Evolutionary conservation across 2,329 filamentous ascomycete genomes (phyloP).

Genomic region (Ascochyta lentis): DNA sequence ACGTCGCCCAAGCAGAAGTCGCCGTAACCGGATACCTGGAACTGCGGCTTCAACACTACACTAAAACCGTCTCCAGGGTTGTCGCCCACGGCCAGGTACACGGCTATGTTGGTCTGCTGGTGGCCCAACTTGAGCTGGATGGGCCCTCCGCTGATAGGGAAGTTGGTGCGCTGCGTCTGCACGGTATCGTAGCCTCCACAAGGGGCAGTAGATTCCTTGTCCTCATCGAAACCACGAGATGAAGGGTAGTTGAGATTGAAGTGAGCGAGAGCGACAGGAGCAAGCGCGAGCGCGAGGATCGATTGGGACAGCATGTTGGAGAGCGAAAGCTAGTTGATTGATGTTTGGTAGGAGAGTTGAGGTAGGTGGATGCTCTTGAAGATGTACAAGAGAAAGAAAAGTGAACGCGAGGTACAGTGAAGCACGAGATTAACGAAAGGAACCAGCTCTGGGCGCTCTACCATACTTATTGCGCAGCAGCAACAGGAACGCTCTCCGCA

Average conservation of each 20-base stretch:
- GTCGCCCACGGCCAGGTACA: slow-evolving; percentile 61
- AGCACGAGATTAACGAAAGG: slow-evolving; percentile 1
- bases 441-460: slow-evolving; percentile 21
- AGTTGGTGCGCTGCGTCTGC: slow-evolving; percentile 54
- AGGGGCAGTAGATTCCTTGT: slow-evolving; percentile 55
- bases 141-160: slow-evolving; percentile 59
- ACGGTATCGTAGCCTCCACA: slow-evolving; percentile 60
- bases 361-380: not conserved
- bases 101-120: slow-evolving; percentile 58
- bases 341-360: not conserved
- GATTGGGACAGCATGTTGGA: slow-evolving; percentile 42
- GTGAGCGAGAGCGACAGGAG: slow-evolving; percentile 60
- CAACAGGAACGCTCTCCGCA: slow-evolving; percentile 22
- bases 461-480: slow-evolving; percentile 39
- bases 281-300: slow-evolving; percentile 50
- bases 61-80: slow-evolving; percentile 69
- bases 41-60: slow-evolving; percentile 67
- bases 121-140: slow-evolving; percentile 62
- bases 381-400: not conserved
- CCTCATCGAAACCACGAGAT: slow-evolving; percentile 57
- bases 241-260: slow-evolving; percentile 62
- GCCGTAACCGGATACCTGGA: slow-evolving; percentile 67
- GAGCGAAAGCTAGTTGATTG: slow-evolving; percentile 2
- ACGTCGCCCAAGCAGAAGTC: slow-evolving; percentile 71
- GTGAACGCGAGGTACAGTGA: slow-evolving; percentile 2